Conservation (phyloP, 805 yeast genomes). For the Nakazawaea pomicola region DNA sequence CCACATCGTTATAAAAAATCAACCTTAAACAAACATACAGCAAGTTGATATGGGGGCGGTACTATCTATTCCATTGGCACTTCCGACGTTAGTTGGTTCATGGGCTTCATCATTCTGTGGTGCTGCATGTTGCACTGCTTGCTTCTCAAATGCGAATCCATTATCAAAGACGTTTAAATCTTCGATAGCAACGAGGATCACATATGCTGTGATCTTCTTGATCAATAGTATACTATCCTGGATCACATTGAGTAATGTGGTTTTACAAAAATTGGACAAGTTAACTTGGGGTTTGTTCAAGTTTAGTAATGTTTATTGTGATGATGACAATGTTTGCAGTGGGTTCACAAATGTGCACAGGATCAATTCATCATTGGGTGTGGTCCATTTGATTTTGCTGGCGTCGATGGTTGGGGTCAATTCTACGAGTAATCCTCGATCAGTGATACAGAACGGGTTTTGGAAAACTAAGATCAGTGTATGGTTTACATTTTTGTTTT, state of each 20-base stretch:
- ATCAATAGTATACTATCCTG: constrained; percentile 82
- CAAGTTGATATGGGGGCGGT: constrained; percentile 71
- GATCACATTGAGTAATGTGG: constrained; percentile 84
- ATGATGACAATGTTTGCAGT: constrained; percentile 73
- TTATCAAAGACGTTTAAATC: constrained; percentile 49
- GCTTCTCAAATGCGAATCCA: constrained; percentile 34
- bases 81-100: constrained; percentile 48
- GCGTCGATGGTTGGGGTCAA: constrained; percentile 64
- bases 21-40: too few relatives aligned
- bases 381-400: constrained; percentile 71
- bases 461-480: constrained; percentile 75
- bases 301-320: constrained; percentile 52
- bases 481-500: constrained; percentile 51
- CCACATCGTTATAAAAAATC: too few relatives aligned
- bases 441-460: constrained; percentile 83
- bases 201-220: constrained; percentile 76
- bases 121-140: constrained; percentile 70
- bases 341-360: constrained; percentile 96
- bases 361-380: constrained; percentile 80
- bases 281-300: constrained; percentile 66
- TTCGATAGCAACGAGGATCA: constrained; percentile 76
- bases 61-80: constrained; percentile 66
- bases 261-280: constrained; percentile 66
- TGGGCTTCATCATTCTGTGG: constrained; percentile 75
- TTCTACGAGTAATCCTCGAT: constrained; percentile 72